Base-by-base conservation (phyloP, 2,329 filamentous ascomycete genomes). In the Triangularia setosa region DNA sequence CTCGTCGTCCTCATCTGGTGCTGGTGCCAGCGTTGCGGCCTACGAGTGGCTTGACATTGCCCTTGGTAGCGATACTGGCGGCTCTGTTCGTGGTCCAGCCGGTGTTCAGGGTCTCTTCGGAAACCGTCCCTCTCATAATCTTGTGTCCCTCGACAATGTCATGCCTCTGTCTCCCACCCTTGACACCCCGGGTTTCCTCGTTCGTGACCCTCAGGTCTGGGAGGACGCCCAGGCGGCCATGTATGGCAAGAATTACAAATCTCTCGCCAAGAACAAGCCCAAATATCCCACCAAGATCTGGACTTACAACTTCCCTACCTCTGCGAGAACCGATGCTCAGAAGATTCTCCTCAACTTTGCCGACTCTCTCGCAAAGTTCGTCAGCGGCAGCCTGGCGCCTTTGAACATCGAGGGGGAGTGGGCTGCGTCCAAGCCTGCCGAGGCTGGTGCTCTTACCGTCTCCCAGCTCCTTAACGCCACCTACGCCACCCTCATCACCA, bases 1-100 rank as follows among this genome's bases (percentile, higher is more conserved):
- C 65, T 79, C 78, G 0, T 80, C 78, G 1, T 84, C 81, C 0
- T 84, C 77, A 0, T 74, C 76, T 0, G 79, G 79, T 0, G 74
- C 75, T 0, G 78, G 73, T 4, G 77, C 76, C 0, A 75, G 76
- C 0, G 65, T 80, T 0, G 77, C 74, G 3, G 72, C 76, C 1
- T 82, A 82, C 53, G 73, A 75, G 14, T 82, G 80, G 80, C 71
- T 82, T 0, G 80, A 82, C 62, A 69, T 80, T 33, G 78, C 74
- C 4, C 70, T 81, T 18, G 79, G 79, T 1, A 78, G 73, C 24
- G 80, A 81, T 63, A 83, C 80, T 1, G 80, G 79, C 3, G 78
- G 78, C 4, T 79, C 76, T 4, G 80, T 83, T 61, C 76, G 81
- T n/a, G 75, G 79, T 0, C 81, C 81, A 0, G 78, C 80, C 1